These are phyloP conservation scores for Arctostaphylos glauca DNA, from an alignment of 148 eudicot species.

Conservation along the genomic window DNA sequence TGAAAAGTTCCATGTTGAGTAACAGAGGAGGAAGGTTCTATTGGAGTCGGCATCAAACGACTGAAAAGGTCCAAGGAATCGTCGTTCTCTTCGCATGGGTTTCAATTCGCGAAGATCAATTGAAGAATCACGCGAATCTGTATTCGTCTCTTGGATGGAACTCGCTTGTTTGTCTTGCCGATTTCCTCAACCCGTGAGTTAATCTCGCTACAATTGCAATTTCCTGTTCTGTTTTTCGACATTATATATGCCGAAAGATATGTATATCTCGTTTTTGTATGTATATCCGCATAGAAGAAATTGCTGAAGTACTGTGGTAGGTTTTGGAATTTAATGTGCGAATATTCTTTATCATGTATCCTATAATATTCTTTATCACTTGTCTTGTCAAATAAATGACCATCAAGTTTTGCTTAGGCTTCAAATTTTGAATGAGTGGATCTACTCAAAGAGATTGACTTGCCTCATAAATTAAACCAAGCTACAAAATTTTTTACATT, in stretches of 20 bases:
- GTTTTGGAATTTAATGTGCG: no score
- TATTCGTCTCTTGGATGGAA: constrained; percentile 62
- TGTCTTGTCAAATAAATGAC: no score
- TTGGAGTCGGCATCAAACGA: constrained; percentile 28
- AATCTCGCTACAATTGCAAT: neutral
- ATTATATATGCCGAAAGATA: neutral
- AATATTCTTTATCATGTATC: no score
- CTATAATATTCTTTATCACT: no score
- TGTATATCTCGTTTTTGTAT: no score
- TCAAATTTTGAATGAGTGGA: no score
- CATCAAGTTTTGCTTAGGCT: no score
- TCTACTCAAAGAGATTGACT: no score
- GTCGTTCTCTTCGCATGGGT: constrained; percentile 52
- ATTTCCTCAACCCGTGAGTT: constrained; percentile 53
- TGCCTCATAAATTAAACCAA: no score
- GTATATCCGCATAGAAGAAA: no score
- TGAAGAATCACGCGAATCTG: constrained; percentile 32
- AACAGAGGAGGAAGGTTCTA: constrained; percentile 37
- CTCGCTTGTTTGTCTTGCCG: constrained; percentile 52
- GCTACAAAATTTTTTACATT: no score
- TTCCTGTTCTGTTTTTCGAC: neutral
- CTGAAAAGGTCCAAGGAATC: constrained; percentile 32
- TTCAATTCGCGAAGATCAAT: constrained; percentile 34
- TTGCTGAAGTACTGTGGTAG: no score
- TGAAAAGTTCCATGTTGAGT: constrained; percentile 11